These are phyloP conservation scores for Phytopythium mirpurense DNA, from an alignment of 352 stramenopile genomes.

Conservation along the genomic window DNA sequence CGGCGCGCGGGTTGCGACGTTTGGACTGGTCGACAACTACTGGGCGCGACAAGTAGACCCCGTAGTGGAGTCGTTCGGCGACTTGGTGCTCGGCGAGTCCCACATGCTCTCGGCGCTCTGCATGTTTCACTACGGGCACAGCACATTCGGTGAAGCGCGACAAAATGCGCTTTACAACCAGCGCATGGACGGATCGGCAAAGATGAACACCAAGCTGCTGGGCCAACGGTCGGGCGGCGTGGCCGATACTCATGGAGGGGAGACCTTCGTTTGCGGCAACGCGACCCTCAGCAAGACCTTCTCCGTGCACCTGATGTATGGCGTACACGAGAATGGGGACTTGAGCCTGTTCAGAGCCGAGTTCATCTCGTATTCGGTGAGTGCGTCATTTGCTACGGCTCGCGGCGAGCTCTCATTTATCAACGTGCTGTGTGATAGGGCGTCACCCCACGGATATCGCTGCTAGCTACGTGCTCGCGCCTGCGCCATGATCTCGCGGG, in stretches of 20 bases:
- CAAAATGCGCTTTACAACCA: conserved; percentile 57
- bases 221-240: conserved; percentile 38
- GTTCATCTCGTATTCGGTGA: conserved; percentile 66
- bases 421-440: conserved; percentile 20
- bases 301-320: conserved; percentile 57
- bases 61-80: conserved; percentile 27
- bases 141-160: conserved; percentile 46
- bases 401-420: neutral
- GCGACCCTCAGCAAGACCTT: conserved; percentile 53
- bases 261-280: conserved; percentile 63
- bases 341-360: conserved; percentile 67
- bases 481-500: conserved; percentile 43
- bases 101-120: conserved; percentile 69
- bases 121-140: conserved; percentile 68
- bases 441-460: conserved; percentile 44
- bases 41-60: conserved; percentile 27
- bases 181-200: conserved; percentile 48
- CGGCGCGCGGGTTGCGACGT: neutral
- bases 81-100: conserved; percentile 55
- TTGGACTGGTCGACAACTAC: conserved; percentile 33
- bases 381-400: conserved; percentile 1
- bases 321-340: conserved; percentile 62
- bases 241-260: conserved; percentile 63
- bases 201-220: conserved; percentile 65
- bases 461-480: conserved; percentile 42